Percentiles rank a stretch among this genome's conserved stretches.
phyloP scores from a whole-genome alignment of 2,329 filamentous ascomycete species.

The Hypoxylon sp. region DNA sequence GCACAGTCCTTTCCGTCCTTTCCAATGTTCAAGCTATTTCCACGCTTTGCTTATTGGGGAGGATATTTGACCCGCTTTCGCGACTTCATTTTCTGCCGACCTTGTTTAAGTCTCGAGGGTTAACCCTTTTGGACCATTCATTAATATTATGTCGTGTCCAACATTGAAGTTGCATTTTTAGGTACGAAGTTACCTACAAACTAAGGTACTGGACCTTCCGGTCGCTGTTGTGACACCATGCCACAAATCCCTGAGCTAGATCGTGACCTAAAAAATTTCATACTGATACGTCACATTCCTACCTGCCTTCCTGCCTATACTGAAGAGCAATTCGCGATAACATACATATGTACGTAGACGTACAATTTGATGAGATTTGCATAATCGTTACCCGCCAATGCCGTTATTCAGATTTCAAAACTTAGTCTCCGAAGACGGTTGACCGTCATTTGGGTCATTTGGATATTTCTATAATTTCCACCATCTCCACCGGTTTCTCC shows the following conservation, averaged over 20 bases:
- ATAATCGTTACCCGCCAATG: conserved; percentile 35
- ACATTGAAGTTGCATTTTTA: conserved; percentile 33
- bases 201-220: conserved; percentile 37
- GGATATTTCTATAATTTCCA: conserved; percentile 37
- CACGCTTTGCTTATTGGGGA: conserved; percentile 16
- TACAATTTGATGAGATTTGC: conserved; percentile 34
- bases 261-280: conserved; percentile 45
- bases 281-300: conserved; percentile 44
- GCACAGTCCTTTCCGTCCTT: background rate
- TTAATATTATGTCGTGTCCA: conserved; percentile 2
- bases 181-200: conserved; percentile 36
- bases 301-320: conserved; percentile 20
- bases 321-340: conserved; percentile 17
- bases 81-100: conserved; percentile 41
- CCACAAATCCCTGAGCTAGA: conserved; percentile 40
- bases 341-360: conserved; percentile 5
- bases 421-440: conserved; percentile 40
- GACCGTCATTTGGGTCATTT: conserved; percentile 26
- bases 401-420: conserved; percentile 34
- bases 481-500: conserved; percentile 37
- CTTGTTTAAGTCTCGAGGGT: conserved; percentile 1
- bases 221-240: conserved; percentile 33
- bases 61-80: conserved; percentile 41
- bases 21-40: conserved; percentile 4
- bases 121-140: background rate